Evolutionary conservation across 2,329 filamentous ascomycete genomes (phyloP), one percentile per base, ranked within the genome.

Genomic region (Microdochium trichocladiopsis): DNA sequence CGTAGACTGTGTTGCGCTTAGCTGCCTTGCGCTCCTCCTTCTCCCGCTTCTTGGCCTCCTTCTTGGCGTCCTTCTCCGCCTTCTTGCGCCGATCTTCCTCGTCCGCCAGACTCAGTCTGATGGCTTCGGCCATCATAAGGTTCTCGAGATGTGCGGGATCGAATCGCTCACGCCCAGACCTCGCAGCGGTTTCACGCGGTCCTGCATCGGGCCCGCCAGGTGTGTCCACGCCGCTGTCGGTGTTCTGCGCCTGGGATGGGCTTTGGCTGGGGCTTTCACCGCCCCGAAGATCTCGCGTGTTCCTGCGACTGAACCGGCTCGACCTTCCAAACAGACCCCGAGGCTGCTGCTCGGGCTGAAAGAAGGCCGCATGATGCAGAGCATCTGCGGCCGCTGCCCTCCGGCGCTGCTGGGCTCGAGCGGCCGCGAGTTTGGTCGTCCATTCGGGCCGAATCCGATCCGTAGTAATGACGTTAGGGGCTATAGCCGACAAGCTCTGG

Each of bases 91-190:
- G 82, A 43, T 97, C 93, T 62, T 97, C 93, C 66, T 99, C 94
- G 1, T 90, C 86, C 0, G 88, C 91, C n/a, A 99, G 75, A 48
- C 91, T 96, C 25, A 96, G 69, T 37, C 94, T 80, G 48, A 99
- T 95, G 0, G 94, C 94, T 67, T 99, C 94, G 78, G 94, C 90
- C 76, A 97, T 91, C 94, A 99, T 99, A 75, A 99, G 88, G 49
- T 96, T 93, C 66, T 99, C 94, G 0, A 97, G 78, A 60, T 97
- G 92, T 79, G 52, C 65, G 66, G 47, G 76, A 68, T 53, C 74
- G 62, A 52, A 61, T 47, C 55, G 58, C 53, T 56, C 60, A 45
- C 53, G 61, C 53, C 14, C 59, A 50, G 48, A 14, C 2, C 64
- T 66, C 1, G 63, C 63, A 0, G 70, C 63, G 3, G 64, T 63